Conservation (phyloP, 2,329 filamentous ascomycete genomes). For the Fusarium nematophilum region DNA sequence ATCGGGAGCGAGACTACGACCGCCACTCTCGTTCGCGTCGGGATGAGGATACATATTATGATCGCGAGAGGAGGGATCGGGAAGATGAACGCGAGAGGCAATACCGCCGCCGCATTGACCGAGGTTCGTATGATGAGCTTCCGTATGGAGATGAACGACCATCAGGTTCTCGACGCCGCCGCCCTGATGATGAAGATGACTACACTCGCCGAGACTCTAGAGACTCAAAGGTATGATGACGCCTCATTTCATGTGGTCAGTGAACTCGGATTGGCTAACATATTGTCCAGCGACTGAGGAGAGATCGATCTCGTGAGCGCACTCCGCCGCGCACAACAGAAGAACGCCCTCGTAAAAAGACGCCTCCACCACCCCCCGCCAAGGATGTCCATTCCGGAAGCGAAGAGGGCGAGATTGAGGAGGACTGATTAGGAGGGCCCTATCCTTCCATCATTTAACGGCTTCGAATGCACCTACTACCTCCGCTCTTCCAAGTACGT, state of each 20-base stretch:
- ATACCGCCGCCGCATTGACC: constrained; percentile 82
- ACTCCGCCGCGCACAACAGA: constrained; percentile 65
- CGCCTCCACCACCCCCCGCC: constrained; percentile 54
- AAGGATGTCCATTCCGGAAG: constrained; percentile 77
- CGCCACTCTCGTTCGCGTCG: constrained; percentile 66
- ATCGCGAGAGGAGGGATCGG: constrained; percentile 86
- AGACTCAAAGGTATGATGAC: constrained; percentile 70
- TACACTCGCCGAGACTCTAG: constrained; percentile 72
- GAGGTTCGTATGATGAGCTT: constrained; percentile 85
- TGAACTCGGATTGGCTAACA: constrained; percentile 41
- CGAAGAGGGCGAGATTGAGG: constrained; percentile 98
- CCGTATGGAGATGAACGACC: constrained; percentile 86
- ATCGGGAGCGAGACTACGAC: constrained; percentile 59
- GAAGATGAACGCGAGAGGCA: constrained; percentile 91
- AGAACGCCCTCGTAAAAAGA: constrained; percentile 66
- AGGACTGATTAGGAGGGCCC: constrained; percentile 62
- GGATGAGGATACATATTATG: constrained; percentile 77
- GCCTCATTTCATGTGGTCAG: not conserved
- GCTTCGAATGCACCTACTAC: constrained; percentile 6
- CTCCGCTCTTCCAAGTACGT: constrained; percentile 39
- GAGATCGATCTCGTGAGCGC: constrained; percentile 70
- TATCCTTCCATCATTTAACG: constrained; percentile 11
- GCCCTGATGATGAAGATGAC: constrained; percentile 82
- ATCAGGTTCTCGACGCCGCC: constrained; percentile 76
- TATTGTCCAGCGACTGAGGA: constrained; percentile 62